phyloP scores from a whole-genome alignment of 1,284 basidiomycete species.

The Pisolithus thermaeus region DNA sequence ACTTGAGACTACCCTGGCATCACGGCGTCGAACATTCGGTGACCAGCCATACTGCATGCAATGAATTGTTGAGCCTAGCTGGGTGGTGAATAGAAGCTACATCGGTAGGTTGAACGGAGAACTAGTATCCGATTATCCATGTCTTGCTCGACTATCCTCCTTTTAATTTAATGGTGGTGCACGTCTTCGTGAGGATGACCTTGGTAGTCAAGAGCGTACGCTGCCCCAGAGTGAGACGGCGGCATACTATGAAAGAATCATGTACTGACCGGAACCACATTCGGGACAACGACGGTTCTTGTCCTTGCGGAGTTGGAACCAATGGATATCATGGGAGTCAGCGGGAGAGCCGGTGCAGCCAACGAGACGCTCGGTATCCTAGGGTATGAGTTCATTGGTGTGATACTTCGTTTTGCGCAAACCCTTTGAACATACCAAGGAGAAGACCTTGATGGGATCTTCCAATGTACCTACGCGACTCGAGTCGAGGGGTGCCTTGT shows the following conservation, averaged over 20 bases:
- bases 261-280: conserved; percentile 76
- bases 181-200: conserved; percentile 40
- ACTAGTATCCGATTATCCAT: not conserved
- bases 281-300: conserved; percentile 80
- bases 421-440: conserved; percentile 58
- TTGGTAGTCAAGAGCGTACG: conserved; percentile 56
- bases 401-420: not conserved
- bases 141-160: not conserved
- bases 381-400: conserved; percentile 1
- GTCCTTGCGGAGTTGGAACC: conserved; percentile 68
- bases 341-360: conserved; percentile 91
- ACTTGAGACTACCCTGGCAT: too few relatives aligned
- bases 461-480: conserved; percentile 84
- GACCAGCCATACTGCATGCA: too few relatives aligned
- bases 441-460: conserved; percentile 85
- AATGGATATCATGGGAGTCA: conserved; percentile 87
- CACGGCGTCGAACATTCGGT: too few relatives aligned
- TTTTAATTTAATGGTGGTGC: conserved; percentile 28
- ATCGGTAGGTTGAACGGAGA: not conserved
- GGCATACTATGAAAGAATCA: not conserved
- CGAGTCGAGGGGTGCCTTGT: conserved; percentile 81
- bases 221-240: conserved; percentile 29
- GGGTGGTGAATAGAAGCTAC: not conserved
- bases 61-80: too few relatives aligned
- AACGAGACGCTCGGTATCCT: conserved; percentile 79